A percentile compares a stretch with the other conserved stretches of the same genome.
These are phyloP conservation scores for Tarenaya hassleriana DNA, from an alignment of 345 rosid genomes.

Conservation along the genomic window DNA sequence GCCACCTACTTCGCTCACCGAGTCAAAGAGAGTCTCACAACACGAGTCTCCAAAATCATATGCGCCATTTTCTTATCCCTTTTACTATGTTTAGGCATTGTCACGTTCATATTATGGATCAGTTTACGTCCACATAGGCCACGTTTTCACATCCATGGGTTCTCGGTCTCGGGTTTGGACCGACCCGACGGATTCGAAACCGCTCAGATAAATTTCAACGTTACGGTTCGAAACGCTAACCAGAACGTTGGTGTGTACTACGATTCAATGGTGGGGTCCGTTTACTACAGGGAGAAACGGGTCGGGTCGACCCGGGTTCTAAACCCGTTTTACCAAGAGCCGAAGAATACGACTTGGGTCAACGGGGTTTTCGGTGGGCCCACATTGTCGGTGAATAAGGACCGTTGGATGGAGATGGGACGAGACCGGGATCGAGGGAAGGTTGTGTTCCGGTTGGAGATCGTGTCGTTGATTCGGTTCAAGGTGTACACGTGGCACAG, in stretches of 20 bases:
- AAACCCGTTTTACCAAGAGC: constrained; percentile 49
- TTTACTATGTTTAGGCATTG: constrained; percentile 40
- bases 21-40: constrained; percentile 58
- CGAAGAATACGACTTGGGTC: constrained; percentile 56
- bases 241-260: constrained; percentile 54
- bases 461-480: constrained; percentile 48
- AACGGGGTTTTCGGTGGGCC: constrained; percentile 48
- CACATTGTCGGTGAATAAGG: constrained; percentile 43
- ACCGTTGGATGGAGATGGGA: constrained; percentile 56
- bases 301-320: constrained; percentile 45
- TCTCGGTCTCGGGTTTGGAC: constrained; percentile 43
- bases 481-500: constrained; percentile 65
- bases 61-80: constrained; percentile 50
- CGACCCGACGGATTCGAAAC: constrained; percentile 47
- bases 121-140: constrained; percentile 90
- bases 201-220: constrained; percentile 47
- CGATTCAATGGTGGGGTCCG: constrained; percentile 42
- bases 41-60: constrained; percentile 48
- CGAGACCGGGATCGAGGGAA: constrained; percentile 50
- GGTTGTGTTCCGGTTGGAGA: constrained; percentile 53
- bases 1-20: constrained; percentile 44
- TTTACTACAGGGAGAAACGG: constrained; percentile 51
- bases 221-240: constrained; percentile 71
- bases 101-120: constrained; percentile 64
- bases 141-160: constrained; percentile 40